A percentile compares a stretch with the other conserved stretches of the same genome.
phyloP scores from a whole-genome alignment of 2,329 filamentous ascomycete genomes.

The Hypomyces perniciosus region DNA sequence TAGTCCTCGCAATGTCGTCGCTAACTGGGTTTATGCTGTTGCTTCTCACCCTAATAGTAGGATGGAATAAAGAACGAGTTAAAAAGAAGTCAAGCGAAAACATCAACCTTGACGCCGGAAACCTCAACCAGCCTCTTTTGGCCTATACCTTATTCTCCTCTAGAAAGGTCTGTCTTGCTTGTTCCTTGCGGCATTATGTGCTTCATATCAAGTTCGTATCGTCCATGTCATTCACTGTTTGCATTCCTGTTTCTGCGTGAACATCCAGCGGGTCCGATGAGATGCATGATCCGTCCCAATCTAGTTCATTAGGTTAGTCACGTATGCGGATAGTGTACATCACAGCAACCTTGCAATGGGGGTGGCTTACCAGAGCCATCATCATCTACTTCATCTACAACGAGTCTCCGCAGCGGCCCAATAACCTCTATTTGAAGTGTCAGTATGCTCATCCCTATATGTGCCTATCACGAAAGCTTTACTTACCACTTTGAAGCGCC shows the following conservation, averaged over 20 bases:
- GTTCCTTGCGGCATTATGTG: neutral
- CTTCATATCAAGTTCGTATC: conserved; percentile 25
- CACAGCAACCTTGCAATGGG: neutral
- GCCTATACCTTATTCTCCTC: neutral
- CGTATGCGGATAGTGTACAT: neutral
- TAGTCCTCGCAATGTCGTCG: neutral
- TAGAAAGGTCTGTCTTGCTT: neutral
- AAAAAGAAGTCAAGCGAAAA: neutral
- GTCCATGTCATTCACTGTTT: conserved; percentile 35
- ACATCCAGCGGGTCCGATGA: conserved; percentile 51
- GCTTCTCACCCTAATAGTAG: neutral
- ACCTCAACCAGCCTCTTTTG: neutral
- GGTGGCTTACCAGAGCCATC: conserved; percentile 51
- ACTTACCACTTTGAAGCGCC: conserved; percentile 23
- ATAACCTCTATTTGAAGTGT: conserved; percentile 30
- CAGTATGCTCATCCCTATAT: neutral
- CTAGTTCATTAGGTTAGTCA: conserved; percentile 27
- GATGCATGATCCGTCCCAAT: conserved; percentile 50
- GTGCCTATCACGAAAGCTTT: neutral
- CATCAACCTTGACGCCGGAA: conserved; percentile 1
- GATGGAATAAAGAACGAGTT: neutral
- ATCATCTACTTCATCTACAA: conserved; percentile 53
- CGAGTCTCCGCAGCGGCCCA: conserved; percentile 46
- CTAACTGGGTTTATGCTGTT: no score
- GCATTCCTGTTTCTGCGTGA: conserved; percentile 40